Evolutionary conservation across 1,284 basidiomycete species (phyloP).

Genomic region (Tylopilus sp.): DNA sequence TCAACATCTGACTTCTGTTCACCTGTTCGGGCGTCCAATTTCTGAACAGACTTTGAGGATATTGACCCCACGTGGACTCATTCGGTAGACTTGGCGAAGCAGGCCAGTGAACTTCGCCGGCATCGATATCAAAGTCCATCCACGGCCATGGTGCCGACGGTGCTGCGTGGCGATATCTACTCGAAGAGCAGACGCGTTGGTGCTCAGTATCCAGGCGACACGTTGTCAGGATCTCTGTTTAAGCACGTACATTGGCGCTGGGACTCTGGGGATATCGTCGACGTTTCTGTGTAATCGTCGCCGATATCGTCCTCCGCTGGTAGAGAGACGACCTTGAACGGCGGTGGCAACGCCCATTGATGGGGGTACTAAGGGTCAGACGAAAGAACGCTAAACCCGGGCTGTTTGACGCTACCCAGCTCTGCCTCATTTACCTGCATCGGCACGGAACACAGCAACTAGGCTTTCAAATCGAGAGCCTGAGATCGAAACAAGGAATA

Average conservation of each 20-base stretch:
- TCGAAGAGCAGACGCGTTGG: not conserved
- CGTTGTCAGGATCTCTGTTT: too few species aligned
- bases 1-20: conserved; percentile 37
- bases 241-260: conserved; percentile 23
- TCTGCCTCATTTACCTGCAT: too few species aligned
- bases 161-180: conserved; percentile 32
- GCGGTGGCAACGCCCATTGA: conserved; percentile 12
- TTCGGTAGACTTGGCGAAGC: not conserved
- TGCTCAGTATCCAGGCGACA: not conserved
- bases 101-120: conserved; percentile 1
- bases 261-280: conserved; percentile 14
- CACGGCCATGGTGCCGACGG: conserved; percentile 39
- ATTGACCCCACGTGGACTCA: conserved; percentile 26
- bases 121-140: conserved; percentile 27
- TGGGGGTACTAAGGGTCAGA: not conserved
- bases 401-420: not conserved
- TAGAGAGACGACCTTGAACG: not conserved
- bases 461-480: too few species aligned
- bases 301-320: not conserved
- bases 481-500: too few species aligned
- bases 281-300: conserved; percentile 1
- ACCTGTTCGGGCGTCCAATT: conserved; percentile 49
- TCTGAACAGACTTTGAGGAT: conserved; percentile 46
- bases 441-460: too few species aligned
- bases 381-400: not conserved